Evolutionary conservation across 306 rosid species (phyloP).

Genomic region (Cucurbita ficifolia): DNA sequence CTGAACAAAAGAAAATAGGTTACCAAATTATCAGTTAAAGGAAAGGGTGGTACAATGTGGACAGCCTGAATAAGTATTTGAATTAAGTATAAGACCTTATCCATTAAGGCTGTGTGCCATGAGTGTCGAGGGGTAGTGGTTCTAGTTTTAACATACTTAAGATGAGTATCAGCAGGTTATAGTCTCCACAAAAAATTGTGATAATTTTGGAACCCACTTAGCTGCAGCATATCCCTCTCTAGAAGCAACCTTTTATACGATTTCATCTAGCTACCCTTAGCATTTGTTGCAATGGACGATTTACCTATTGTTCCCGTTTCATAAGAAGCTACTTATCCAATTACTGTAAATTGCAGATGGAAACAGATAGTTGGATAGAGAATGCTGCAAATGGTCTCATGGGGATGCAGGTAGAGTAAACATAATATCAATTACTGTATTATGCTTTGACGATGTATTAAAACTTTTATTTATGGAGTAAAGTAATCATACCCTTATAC

Average conservation of each 20-base stretch:
- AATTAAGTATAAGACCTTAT: background rate
- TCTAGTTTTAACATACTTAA: background rate
- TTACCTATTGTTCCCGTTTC: background rate
- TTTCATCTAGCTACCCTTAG: background rate
- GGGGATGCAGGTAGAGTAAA: conserved; percentile 61
- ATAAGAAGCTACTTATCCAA: background rate
- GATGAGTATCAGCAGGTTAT: background rate
- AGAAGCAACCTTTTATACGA: background rate
- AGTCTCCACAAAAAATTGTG: background rate
- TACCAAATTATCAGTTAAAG: background rate
- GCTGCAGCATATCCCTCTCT: background rate
- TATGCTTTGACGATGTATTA: background rate
- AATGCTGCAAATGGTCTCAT: conserved; percentile 88
- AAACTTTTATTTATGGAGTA: background rate
- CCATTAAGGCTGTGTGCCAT: background rate
- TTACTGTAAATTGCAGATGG: conserved; percentile 27
- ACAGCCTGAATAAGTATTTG: background rate
- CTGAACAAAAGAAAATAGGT: background rate
- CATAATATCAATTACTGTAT: background rate
- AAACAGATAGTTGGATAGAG: conserved; percentile 93
- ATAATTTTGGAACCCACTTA: background rate
- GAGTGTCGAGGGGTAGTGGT: background rate
- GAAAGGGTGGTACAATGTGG: background rate
- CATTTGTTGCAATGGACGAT: no score
- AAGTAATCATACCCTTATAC: background rate